Conservation (phyloP, 768 basidiomycete genomes). For the Amanita jacksonii region DNA sequence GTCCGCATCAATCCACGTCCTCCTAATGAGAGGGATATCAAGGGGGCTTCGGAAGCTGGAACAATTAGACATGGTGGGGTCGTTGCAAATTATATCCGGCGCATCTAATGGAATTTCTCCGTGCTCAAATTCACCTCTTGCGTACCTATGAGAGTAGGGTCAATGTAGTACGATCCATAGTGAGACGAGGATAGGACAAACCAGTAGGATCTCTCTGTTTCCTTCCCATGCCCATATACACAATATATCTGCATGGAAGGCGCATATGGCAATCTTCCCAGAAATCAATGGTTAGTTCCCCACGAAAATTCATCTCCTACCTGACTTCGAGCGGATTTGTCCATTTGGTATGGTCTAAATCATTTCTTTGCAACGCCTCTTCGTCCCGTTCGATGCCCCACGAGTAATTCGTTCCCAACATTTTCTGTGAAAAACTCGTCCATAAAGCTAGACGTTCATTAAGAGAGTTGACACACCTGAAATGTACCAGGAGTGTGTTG, state of each 20-base stretch:
- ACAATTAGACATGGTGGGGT: constrained; percentile 33
- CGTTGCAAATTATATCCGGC: constrained; percentile 32
- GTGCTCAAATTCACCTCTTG: constrained; percentile 56
- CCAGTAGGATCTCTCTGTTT: constrained; percentile 95
- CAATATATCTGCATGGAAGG: constrained; percentile 91
- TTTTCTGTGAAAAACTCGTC: constrained; percentile 41
- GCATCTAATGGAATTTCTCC: constrained; percentile 46
- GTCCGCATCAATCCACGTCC: constrained; percentile 70
- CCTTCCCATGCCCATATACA: constrained; percentile 92
- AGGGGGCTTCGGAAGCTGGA: constrained; percentile 33
- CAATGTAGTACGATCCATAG: not conserved
- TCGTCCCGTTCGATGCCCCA: constrained; percentile 81
- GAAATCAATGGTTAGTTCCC: not conserved
- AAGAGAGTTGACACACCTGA: constrained; percentile 38
- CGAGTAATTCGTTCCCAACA: constrained; percentile 80
- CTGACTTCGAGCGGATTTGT: constrained; percentile 80
- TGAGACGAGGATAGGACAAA: constrained; percentile 17
- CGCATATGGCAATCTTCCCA: constrained; percentile 66
- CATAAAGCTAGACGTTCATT: not conserved
- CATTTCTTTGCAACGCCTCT: constrained; percentile 50
- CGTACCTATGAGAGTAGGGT: constrained; percentile 43
- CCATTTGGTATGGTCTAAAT: constrained; percentile 79
- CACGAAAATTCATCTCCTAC: constrained; percentile 22
- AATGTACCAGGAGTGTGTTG: constrained; percentile 77
- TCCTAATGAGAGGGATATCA: constrained; percentile 20